Evolutionary conservation across 1,139 yeast genomes (phyloP).

Genomic region (Hansenula lynferdii): DNA sequence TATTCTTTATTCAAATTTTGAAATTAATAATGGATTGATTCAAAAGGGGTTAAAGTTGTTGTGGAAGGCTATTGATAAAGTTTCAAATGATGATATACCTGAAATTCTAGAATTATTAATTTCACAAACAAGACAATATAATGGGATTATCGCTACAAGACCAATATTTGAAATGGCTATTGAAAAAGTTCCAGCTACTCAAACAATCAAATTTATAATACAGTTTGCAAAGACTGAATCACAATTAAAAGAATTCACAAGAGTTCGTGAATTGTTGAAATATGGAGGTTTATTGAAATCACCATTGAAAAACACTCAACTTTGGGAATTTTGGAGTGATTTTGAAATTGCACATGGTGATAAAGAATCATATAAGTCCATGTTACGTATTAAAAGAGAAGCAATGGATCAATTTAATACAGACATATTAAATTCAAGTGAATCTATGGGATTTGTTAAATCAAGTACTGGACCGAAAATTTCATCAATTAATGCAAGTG

Average conservation of each 20-base stretch:
- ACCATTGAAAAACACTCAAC: constrained; percentile 30
- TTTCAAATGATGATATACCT: constrained; percentile 12
- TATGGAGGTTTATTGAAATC: constrained; percentile 43
- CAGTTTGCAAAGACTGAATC: constrained; percentile 46
- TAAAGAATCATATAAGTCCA: constrained; percentile 68
- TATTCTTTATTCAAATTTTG: constrained; percentile 58
- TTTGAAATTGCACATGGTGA: constrained; percentile 72
- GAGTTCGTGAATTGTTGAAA: constrained; percentile 60
- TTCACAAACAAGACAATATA: constrained; percentile 20
- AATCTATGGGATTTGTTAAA: constrained; percentile 55
- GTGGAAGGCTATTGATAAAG: constrained; percentile 34
- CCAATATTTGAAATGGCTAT: constrained; percentile 39
- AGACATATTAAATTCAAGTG: constrained; percentile 30
- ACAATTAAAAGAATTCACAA: constrained; percentile 38
- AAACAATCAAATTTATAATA: constrained; percentile 29
- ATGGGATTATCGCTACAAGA: constrained; percentile 33
- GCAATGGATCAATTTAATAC: constrained; percentile 36
- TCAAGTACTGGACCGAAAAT: constrained; percentile 30
- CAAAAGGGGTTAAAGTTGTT: constrained; percentile 40
- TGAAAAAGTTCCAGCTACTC: constrained; percentile 32
- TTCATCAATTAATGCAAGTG: constrained; percentile 18
- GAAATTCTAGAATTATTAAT: constrained; percentile 16
- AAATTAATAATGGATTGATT: constrained; percentile 43
- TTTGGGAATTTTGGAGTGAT: constrained; percentile 66
- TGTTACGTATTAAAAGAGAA: constrained; percentile 62